Evolutionary conservation across 495 filamentous ascomycete species (phyloP).

Genomic region (Aspergillus ostianus): DNA sequence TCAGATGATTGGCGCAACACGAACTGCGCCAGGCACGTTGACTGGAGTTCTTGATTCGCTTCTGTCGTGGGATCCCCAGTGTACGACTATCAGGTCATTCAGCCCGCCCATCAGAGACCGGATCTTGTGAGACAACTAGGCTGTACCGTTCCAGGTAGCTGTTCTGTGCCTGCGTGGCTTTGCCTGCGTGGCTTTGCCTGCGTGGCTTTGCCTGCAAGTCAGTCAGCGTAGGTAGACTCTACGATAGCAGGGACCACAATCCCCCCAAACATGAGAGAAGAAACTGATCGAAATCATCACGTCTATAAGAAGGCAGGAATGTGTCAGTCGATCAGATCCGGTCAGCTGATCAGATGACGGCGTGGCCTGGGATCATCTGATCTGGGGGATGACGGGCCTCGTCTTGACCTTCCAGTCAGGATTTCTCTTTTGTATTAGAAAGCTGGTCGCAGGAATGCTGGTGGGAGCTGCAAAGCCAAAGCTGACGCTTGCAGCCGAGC

Average conservation of each 20-base stretch:
- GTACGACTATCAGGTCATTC: neutral
- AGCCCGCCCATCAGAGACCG: neutral
- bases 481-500: too few species aligned
- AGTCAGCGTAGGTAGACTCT: too few species aligned
- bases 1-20: conserved; percentile 7
- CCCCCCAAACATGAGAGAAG: too few species aligned
- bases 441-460: neutral
- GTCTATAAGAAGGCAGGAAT: neutral
- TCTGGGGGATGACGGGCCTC: neutral
- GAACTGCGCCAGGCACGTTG: neutral
- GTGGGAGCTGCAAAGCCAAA: too few species aligned
- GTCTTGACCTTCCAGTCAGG: too few species aligned
- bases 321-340: neutral
- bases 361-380: neutral
- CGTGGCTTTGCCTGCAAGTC: too few species aligned
- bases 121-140: neutral
- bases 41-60: neutral
- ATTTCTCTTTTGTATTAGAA: neutral
- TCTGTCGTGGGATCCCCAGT: neutral
- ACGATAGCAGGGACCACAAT: too few species aligned
- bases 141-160: neutral
- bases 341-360: conserved; percentile 1
- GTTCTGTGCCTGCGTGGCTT: too few species aligned
- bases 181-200: too few species aligned
- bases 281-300: neutral